Evolutionary conservation across 192 early-diverging fungal species (phyloP), one percentile per base, ranked within the genome.

Genomic region (Coemansia sp.): DNA sequence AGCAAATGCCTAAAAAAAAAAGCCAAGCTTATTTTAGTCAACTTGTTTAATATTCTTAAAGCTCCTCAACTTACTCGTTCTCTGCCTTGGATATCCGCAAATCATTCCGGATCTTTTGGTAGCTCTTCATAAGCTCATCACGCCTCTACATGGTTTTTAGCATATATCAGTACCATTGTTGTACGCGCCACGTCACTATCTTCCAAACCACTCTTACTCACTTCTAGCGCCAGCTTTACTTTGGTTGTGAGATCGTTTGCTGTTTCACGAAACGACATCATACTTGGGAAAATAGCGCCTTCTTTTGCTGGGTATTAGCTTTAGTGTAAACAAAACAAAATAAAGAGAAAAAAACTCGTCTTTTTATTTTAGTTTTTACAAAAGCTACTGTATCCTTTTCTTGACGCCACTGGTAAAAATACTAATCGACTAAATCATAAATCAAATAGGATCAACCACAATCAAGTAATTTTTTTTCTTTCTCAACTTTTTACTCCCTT

Each of bases 161-260:
- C 13, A 23, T 37, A n/a, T 2, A 14, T 21, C 28, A 28, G n/a
- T 5, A 16, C 19, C 11, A 20, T 48, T 48, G 46, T 48, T 48
- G 28, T 21, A 6, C 12, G 46, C 20, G 46, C 23, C 46, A 48
- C 46, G 20, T 23, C 46, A 28, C 28, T 48, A 48, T 48, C 14
- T 19, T n/a, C n/a, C 14, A 3, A 8, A 6, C 3, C 40, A 42
- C 40, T 42, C n/a, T 41, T 19, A 18, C 63, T 58, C 65, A 77
- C 74, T 50, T 77, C 68, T 12, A 78, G 67, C 30, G 74, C 74
- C 28, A 48, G 35, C 36, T 78, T 78, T 33, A 78, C 74, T 36
- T 67, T 66, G 47, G 37, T 44, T 14, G 74, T 63, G 43, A 78
- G 57, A 56, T 70, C 68, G 47, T 58, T 57, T 46, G 74, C 74